Conservation (phyloP, 192 early-diverging fungal species). For the Obelidium mucronatum region DNA sequence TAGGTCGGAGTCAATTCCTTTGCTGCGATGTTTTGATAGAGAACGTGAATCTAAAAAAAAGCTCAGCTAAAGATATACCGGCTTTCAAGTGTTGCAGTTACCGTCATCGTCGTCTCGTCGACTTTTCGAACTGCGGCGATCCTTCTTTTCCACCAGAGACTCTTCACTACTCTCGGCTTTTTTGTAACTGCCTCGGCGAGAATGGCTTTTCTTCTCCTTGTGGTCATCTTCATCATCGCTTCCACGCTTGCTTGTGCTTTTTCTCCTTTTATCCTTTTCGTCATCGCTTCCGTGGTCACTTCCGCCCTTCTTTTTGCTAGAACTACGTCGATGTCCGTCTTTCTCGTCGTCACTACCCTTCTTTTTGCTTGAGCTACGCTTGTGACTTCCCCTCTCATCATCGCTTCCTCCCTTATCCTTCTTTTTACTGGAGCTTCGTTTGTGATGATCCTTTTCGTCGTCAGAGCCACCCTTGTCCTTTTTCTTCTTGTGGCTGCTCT, state of each 20-base stretch:
- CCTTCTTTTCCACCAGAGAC: conserved; percentile 17
- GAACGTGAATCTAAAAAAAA: background rate
- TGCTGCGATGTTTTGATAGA: background rate
- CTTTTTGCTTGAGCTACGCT: conserved; percentile 4
- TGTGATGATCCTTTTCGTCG: conserved; percentile 23
- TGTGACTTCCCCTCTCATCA: conserved; percentile 10
- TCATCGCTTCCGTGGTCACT: conserved; percentile 2
- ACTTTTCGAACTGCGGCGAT: conserved; percentile 12
- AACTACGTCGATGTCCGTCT: conserved; percentile 7
- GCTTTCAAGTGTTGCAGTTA: too few species aligned
- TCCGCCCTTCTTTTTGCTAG: conserved; percentile 15
- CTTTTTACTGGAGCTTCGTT: conserved; percentile 5
- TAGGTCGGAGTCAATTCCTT: conserved; percentile 10
- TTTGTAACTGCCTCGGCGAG: conserved; percentile 4
- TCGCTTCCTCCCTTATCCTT: conserved; percentile 10
- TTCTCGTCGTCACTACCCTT: conserved; percentile 8
- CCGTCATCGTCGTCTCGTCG: conserved; percentile 11
- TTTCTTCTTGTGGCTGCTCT: background rate
- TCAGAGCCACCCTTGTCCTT: conserved; percentile 8
- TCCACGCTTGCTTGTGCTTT: conserved; percentile 2
- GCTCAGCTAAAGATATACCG: too few species aligned
- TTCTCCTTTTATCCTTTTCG: background rate
- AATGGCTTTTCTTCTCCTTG: conserved; percentile 13
- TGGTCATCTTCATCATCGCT: conserved; percentile 3
- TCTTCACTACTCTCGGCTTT: conserved; percentile 11